Evolutionary conservation across 352 stramenopile genomes (phyloP), one percentile per base, ranked within the genome.

Genomic region (Phytophthora crassamura): DNA sequence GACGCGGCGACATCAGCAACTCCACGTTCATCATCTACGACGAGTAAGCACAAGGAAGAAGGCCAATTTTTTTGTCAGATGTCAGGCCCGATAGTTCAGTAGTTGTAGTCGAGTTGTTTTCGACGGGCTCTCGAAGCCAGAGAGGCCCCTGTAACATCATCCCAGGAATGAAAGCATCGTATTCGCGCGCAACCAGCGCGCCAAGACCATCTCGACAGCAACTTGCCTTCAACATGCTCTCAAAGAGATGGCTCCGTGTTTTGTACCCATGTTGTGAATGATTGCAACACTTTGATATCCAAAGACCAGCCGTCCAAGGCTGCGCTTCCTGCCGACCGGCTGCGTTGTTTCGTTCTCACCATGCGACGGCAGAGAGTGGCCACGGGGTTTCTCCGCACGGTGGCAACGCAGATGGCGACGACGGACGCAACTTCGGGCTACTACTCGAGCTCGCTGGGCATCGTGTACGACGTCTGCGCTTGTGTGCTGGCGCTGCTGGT

Each of bases 11-110:
- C 38, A 75, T 91, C 47, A 70, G 67, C 50, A 91, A 89, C 49
- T 71, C 62, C 30, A 91, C 83, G 25, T 91, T 78, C 41, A 78
- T 91, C 51, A 84, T 78, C 39, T 88, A 91, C 66, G 83, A 91
- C 65, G 75, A 88, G 46, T 75, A 53, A 67, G 41, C n/a, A n/a
- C n/a, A n/a, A n/a, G n/a, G n/a, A n/a, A 25, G 22, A 25, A 25
- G 22, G 53, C 6, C 14, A 35, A n/a, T n/a, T n/a, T 55, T 61
- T 61, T 55, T 42, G 60, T 49, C 22, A 45, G 46, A 20, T 7
- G 12, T 48, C 18, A 54, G 20, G 15, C n/a, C 25, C 46, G 22
- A 34, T 66, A 43, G 59, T 67, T 47, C 32, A 60, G 48, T 67
- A 64, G 59, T 62, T 42, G n/a, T 25, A 63, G 18, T 67, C 40